Base-by-base conservation (phyloP, 2,329 filamentous ascomycete genomes). In the Rhinocladiella mackenziei region DNA sequence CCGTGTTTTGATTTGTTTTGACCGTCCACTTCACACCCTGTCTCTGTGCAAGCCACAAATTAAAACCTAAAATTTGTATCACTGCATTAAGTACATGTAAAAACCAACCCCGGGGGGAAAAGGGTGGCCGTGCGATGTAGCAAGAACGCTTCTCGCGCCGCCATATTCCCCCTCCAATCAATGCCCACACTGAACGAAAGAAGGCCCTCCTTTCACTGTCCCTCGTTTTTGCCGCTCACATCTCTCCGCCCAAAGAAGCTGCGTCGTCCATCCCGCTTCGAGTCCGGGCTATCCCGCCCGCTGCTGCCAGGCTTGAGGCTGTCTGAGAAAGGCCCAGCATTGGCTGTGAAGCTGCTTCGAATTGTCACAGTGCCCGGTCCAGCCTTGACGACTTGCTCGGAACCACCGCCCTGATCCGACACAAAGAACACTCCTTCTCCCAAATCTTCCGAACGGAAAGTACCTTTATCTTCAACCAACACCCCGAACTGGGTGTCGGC, bases 401-500 rank as follows among this genome's bases (percentile, higher is more conserved):
- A 71, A 8, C 78, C 78, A 1, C 73, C 70, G 6, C 76, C 73
- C 53, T 79, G 76, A 61, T 98, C 91, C 53, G 91, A 88, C n/a
- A 98, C 79, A 62, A 94, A 89, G 69, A 95, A 94, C n/a, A 84
- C 63, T 4, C 79, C 79, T 60, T 97, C 89, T 40, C 92, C 92
- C 0, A 98, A 75, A 43, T 89, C 83, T 61, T 94, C 88, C 45
- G 81, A 84, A 39, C 86, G 84, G 60, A 97, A 91, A 1, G 82
- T 86, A 58, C 85, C 80, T 60, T 95, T 87, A 57, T 89, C 84
- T 62, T 89, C 89, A 50, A 89, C 89, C 52, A 86, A 78, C 50
- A 98, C 63, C 62, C 88, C 85, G 76, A 96, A 97, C 60, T 86
- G 82, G 15, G 85, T 75, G 57, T 96, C 91, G 2, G 91, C 82